phyloP scores from a whole-genome alignment of 768 basidiomycete species.

The Calocera viscosa region DNA sequence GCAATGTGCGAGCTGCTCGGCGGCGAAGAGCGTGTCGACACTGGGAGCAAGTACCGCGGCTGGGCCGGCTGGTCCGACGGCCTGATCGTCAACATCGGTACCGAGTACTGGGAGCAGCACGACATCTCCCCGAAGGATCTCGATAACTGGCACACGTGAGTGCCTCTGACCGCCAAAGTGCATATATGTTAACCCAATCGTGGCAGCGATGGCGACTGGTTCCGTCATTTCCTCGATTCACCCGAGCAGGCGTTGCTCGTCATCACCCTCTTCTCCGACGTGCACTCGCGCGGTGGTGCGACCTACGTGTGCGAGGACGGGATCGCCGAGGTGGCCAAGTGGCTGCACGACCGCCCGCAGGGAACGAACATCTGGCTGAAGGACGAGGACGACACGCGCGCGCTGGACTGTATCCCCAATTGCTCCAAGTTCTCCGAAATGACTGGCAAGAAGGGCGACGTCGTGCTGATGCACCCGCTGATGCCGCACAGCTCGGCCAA shows the following conservation, averaged over 20 bases:
- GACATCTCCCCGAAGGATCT: slow-evolving; percentile 37
- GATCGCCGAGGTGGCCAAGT: slow-evolving; percentile 25
- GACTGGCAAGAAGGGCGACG: slow-evolving; percentile 49
- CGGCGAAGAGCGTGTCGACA: slow-evolving; percentile 45
- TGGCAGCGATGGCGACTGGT: slow-evolving; percentile 9
- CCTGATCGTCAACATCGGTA: slow-evolving; percentile 52
- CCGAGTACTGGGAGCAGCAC: slow-evolving; percentile 25
- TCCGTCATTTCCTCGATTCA: slow-evolving; percentile 41
- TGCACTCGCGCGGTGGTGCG: slow-evolving; percentile 42
- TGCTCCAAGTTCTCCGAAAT: slow-evolving; percentile 19
- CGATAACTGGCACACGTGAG: slow-evolving; percentile 43
- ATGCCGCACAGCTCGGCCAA: slow-evolving; percentile 56
- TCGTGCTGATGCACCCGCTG: slow-evolving; percentile 49
- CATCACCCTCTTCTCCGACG: slow-evolving; percentile 49
- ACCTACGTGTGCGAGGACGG: slow-evolving; percentile 51
- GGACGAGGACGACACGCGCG: background rate
- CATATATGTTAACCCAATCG: background rate
- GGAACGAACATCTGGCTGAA: slow-evolving; percentile 12
- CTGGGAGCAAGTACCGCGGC: background rate
- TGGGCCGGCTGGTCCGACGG: slow-evolving; percentile 37
- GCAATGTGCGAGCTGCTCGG: slow-evolving; percentile 51
- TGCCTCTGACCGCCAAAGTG: background rate
- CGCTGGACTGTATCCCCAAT: slow-evolving; percentile 15
- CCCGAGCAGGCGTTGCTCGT: slow-evolving; percentile 53
- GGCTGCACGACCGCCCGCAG: slow-evolving; percentile 19